Evolutionary conservation across 371 early-diverging fungal species (phyloP).

Genomic region (Basidiobolus meristosporus): DNA sequence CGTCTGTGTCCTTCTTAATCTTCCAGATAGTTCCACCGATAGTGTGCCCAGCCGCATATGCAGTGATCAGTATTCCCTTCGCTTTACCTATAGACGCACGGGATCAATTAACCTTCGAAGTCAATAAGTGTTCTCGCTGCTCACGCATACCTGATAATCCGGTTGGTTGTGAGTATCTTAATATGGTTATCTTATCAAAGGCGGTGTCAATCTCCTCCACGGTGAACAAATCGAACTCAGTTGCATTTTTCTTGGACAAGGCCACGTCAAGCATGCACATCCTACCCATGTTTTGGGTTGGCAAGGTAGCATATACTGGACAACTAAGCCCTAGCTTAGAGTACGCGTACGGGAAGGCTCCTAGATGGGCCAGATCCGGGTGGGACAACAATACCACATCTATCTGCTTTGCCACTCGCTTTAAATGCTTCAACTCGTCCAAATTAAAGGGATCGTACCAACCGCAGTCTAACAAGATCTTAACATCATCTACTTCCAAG

Average conservation of each 20-base stretch:
- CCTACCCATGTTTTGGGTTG: conserved; percentile 85
- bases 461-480: conserved; percentile 86
- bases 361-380: conserved; percentile 71
- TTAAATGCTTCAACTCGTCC: conserved; percentile 38
- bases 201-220: conserved; percentile 61
- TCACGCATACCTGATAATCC: conserved; percentile 35
- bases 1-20: conserved; percentile 83
- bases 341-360: conserved; percentile 75
- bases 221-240: conserved; percentile 49
- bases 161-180: conserved; percentile 87
- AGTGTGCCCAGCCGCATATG: conserved; percentile 90
- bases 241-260: conserved; percentile 40
- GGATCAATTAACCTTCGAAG: not conserved
- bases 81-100: conserved; percentile 32
- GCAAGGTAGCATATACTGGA: conserved; percentile 84
- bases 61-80: conserved; percentile 75
- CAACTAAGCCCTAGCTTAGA: conserved; percentile 63
- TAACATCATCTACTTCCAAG: conserved; percentile 80
- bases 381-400: conserved; percentile 90
- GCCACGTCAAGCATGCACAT: conserved; percentile 64
- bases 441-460: conserved; percentile 55
- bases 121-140: conserved; percentile 2
- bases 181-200: conserved; percentile 59
- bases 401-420: conserved; percentile 67
- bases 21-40: conserved; percentile 97